A percentile compares a stretch with the other conserved stretches of the same genome.
Evolutionary conservation across 306 rosid genomes (phyloP).

Genomic region (Rosa chinensis): DNA sequence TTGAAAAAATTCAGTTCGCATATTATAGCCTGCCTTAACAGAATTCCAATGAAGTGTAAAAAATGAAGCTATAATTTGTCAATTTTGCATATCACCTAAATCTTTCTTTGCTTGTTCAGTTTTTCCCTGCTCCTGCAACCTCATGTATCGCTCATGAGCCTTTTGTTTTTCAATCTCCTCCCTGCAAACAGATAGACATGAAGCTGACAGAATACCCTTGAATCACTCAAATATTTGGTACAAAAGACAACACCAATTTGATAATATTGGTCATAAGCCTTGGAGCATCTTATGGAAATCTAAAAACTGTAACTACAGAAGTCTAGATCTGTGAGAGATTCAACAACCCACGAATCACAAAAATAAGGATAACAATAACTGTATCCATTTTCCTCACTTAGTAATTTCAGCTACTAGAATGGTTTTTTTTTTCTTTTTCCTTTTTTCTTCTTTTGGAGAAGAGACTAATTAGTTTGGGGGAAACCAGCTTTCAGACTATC

Average conservation of each 20-base stretch:
- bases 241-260: background rate
- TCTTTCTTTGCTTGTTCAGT: constrained; percentile 93
- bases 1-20: background rate
- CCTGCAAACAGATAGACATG: constrained; percentile 39
- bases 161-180: constrained; percentile 94
- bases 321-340: background rate
- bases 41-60: background rate
- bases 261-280: background rate
- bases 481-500: background rate
- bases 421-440: background rate
- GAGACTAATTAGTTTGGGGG: background rate
- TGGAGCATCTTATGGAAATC: background rate
- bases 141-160: constrained; percentile 92
- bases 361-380: background rate
- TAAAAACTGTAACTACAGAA: background rate
- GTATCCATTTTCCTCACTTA: background rate
- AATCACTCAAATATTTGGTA: background rate
- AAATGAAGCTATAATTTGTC: background rate
- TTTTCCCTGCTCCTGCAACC: constrained; percentile 91
- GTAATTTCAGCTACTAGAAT: background rate
- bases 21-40: background rate
- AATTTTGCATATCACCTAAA: constrained; percentile 54
- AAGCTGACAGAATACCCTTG: background rate
- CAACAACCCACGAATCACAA: background rate
- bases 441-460: background rate